A percentile compares a stretch with the other conserved stretches of the same genome.
Conservation (phyloP, 2,329 filamentous ascomycete species). For the Exophiala spinifera region DNA sequence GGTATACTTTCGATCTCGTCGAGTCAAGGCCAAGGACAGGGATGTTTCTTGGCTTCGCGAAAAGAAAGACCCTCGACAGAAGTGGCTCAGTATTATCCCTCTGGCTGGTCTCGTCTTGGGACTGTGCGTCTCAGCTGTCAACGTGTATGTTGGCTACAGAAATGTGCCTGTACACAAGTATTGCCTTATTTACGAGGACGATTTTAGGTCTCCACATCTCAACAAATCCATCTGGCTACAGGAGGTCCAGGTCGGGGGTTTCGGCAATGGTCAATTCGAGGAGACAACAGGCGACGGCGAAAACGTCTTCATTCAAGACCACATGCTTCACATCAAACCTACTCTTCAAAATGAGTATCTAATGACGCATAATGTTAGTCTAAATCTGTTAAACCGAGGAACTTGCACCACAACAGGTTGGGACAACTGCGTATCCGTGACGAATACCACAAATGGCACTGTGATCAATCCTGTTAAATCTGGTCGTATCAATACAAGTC, state of each 20-base stretch:
- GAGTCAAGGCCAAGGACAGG: conserved; percentile 67
- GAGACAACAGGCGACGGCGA: conserved; percentile 51
- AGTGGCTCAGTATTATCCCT: conserved; percentile 80
- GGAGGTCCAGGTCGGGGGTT: conserved; percentile 48
- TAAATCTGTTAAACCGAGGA: no score
- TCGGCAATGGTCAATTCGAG: conserved; percentile 52
- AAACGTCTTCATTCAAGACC: conserved; percentile 49
- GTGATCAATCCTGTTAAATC: conserved; percentile 53
- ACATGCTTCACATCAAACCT: conserved; percentile 56
- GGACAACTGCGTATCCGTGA: conserved; percentile 24
- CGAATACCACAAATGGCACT: conserved; percentile 35
- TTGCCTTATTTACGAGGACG: conserved; percentile 52
- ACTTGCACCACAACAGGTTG: no score
- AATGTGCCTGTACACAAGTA: conserved; percentile 35
- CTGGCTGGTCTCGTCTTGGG: conserved; percentile 68
- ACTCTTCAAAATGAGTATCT: conserved; percentile 36
- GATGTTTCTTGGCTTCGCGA: conserved; percentile 72
- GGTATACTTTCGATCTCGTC: conserved; percentile 36
- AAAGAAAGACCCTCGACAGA: conserved; percentile 73
- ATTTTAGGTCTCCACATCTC: conserved; percentile 43
- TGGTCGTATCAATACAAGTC: conserved; percentile 49
- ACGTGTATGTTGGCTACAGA: no score
- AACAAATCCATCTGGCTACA: conserved; percentile 46
- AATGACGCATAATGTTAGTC: no score
- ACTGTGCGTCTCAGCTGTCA: conserved; percentile 56